These are phyloP conservation scores for Pseudozyma flocculosa DNA, from an alignment of 1,284 basidiomycete genomes.

Conservation along the genomic window DNA sequence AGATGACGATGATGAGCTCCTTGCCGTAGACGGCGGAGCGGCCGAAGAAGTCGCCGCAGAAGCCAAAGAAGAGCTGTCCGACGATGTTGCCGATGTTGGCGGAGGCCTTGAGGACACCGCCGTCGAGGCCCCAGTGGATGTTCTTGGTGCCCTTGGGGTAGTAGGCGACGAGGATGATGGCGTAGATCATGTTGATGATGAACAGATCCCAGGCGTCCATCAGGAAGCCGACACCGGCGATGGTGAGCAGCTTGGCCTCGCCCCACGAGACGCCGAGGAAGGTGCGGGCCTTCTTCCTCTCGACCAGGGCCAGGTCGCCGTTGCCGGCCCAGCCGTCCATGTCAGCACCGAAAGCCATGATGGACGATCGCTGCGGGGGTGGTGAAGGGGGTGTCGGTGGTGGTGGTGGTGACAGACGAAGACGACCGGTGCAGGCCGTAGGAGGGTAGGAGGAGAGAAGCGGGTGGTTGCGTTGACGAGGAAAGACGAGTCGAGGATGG, in stretches of 20 bases:
- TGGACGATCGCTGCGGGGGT: not conserved
- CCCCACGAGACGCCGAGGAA: constrained; percentile 47
- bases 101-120: constrained; percentile 53
- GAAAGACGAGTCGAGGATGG: not conserved
- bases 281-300: constrained; percentile 34
- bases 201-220: constrained; percentile 55
- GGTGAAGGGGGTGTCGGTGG: not conserved
- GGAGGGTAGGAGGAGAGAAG: too few species aligned
- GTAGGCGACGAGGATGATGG: constrained; percentile 51
- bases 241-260: constrained; percentile 50
- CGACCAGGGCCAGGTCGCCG: constrained; percentile 45
- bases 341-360: constrained; percentile 50
- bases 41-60: constrained; percentile 53
- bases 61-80: constrained; percentile 51
- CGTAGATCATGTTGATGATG: constrained; percentile 55
- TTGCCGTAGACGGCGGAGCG: constrained; percentile 55
- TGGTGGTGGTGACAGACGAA: too few species aligned
- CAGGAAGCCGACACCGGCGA: constrained; percentile 55
- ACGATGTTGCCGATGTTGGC: constrained; percentile 55
- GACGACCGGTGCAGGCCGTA: too few species aligned
- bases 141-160: constrained; percentile 39
- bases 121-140: constrained; percentile 52
- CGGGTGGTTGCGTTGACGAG: too few species aligned
- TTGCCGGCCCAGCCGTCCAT: constrained; percentile 47
- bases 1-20: constrained; percentile 51